Evolutionary conservation across 805 yeast genomes (phyloP).

Genomic region (Wickerhamomyces bisporus): DNA sequence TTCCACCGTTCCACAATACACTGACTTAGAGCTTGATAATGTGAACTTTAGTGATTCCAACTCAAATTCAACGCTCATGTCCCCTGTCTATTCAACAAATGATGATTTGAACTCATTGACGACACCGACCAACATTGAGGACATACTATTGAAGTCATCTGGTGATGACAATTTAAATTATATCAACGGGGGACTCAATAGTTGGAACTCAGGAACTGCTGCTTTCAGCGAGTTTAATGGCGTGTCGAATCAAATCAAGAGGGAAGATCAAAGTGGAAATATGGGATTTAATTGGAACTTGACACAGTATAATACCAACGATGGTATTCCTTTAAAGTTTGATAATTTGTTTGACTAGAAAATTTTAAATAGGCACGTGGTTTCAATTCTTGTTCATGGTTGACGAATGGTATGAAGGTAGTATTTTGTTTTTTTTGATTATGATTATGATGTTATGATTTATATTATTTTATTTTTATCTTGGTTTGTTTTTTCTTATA

Average conservation of each 20-base stretch:
- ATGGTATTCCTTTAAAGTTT: not conserved
- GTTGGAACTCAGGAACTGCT: too few relatives aligned
- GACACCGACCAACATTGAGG: slow-evolving; percentile 1
- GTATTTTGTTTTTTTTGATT: too few relatives aligned
- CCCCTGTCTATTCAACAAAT: slow-evolving; percentile 12
- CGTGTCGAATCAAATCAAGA: not conserved
- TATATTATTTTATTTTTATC: too few relatives aligned
- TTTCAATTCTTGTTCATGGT: too few relatives aligned
- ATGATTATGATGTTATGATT: too few relatives aligned
- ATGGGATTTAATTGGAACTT: not conserved
- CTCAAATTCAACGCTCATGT: slow-evolving; percentile 13
- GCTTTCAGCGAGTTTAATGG: not conserved
- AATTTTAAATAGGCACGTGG: too few relatives aligned
- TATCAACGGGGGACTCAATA: too few relatives aligned
- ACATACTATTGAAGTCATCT: not conserved
- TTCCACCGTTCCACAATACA: too few relatives aligned
- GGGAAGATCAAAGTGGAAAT: not conserved
- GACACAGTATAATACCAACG: not conserved
- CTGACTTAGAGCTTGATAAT: slow-evolving; percentile 10
- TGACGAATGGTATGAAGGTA: not conserved
- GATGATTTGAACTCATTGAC: slow-evolving; percentile 3
- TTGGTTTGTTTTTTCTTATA: too few relatives aligned
- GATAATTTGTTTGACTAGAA: not conserved
- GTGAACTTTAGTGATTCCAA: slow-evolving; percentile 15
- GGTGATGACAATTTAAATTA: too few relatives aligned